Base-by-base conservation (phyloP, 805 yeast genomes). In the Saccharomycodes ludwigii region DNA sequence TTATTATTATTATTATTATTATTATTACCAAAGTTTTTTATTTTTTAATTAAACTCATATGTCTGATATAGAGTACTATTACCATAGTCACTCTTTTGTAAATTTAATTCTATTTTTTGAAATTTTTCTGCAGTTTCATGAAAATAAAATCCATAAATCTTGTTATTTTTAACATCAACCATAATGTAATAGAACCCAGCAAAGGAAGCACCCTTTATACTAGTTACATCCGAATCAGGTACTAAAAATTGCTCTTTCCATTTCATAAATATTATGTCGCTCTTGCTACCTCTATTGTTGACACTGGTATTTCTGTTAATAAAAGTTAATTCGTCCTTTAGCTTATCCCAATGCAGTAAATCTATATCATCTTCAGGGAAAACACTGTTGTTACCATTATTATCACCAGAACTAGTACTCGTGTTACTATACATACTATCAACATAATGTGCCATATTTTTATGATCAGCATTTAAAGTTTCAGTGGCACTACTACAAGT, bases 101-200 rank as follows among this genome's bases (percentile, higher is more conserved):
- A 25, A 3, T 10, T 56, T 29, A 85, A 60, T 40, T 73, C 83
- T 42, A 85, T 62, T 44, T 80, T 80, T 56, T 85, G 95, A 52
- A 59, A 61, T 30, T 71, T 77, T 40, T 80, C 93, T 1, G 86
- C 76, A n/a, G 69, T 64, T 41, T 71, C 68, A 53, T 84, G 93
- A 59, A 74, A 86, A 52, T 86, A 86, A 29, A 79, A 66, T 4
- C 97, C 97, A 29, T 70, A 65, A 17, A 86, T 71, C 5, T 72
- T 59, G 5, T 95, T 95, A 2, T 77, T 73, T 5, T 62, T 38
- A 47, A 83, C 86, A 53, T 81, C 81, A 45, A 85, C 75, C 26
- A 84, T 82, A 18, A 85, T 71, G 50, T 85, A 86, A 54, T 86
- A 86, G 50, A 85, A 85, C 0, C 97, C 97, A 26, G 85, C 95